Percentiles rank a stretch among this genome's conserved stretches.
phyloP scores from a whole-genome alignment of 2,329 filamentous ascomycete genomes.

The Berkeleyomyces rouxiae region DNA sequence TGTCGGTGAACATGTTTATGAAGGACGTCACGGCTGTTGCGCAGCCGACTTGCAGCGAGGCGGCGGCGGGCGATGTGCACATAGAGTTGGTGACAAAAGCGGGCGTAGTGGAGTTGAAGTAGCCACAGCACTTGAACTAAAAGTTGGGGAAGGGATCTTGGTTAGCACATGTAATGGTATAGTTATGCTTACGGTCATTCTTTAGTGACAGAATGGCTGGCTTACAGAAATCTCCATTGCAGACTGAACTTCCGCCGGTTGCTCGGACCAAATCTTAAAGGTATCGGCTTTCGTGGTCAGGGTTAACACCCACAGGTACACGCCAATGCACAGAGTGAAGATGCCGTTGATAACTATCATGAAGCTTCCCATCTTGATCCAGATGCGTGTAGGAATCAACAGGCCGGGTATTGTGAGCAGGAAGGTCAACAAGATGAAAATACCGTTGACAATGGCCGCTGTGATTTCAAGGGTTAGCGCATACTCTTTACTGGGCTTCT shows the following conservation, averaged over 20 bases:
- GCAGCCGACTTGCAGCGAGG: conserved; percentile 54
- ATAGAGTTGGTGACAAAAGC: conserved; percentile 52
- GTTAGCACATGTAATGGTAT: background rate
- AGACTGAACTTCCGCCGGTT: conserved; percentile 41
- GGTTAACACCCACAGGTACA: conserved; percentile 58
- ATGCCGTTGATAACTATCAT: conserved; percentile 43
- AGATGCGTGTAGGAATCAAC: conserved; percentile 46
- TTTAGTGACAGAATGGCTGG: conserved; percentile 8
- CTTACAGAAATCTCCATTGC: conserved; percentile 54
- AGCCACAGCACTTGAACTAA: conserved; percentile 68
- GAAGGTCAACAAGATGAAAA: conserved; percentile 56
- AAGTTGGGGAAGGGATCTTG: background rate
- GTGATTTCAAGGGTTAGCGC: conserved; percentile 18
- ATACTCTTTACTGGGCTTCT: background rate
- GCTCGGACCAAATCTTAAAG: conserved; percentile 39
- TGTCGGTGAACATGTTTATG: conserved; percentile 54
- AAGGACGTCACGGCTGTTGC: conserved; percentile 49
- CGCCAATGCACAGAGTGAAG: conserved; percentile 49
- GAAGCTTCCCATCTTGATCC: conserved; percentile 54
- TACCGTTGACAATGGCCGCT: conserved; percentile 55
- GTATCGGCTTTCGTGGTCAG: conserved; percentile 50
- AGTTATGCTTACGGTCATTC: background rate
- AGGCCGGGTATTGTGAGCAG: conserved; percentile 54
- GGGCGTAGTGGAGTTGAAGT: conserved; percentile 53
- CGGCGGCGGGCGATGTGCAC: conserved; percentile 54